Conservation (phyloP, 2,329 filamentous ascomycete species). For the Chrysosporium queenslandicum region DNA sequence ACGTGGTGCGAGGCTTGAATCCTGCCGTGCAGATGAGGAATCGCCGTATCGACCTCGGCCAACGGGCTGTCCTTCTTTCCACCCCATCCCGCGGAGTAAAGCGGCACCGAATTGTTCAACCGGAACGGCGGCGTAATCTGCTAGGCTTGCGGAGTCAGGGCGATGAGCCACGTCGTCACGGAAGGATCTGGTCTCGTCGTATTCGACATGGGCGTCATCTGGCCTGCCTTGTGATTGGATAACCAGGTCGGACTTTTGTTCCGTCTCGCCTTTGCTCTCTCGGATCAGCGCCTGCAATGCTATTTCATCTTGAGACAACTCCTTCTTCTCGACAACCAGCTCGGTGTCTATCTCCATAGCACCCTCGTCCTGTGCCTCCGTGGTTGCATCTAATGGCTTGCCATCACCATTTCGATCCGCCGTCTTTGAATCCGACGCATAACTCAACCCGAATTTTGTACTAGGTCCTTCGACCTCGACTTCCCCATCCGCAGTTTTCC, state of each 20-base stretch:
- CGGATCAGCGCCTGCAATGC: constrained; percentile 60
- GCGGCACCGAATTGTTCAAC: constrained; percentile 93
- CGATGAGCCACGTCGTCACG: constrained; percentile 58
- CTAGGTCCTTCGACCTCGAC: constrained; percentile 44
- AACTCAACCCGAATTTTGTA: constrained; percentile 46
- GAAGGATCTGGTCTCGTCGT: constrained; percentile 51
- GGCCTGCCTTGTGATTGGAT: constrained; percentile 36
- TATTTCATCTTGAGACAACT: constrained; percentile 49
- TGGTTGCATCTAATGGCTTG: constrained; percentile 25
- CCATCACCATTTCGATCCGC: constrained; percentile 18
- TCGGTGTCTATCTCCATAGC: constrained; percentile 5
- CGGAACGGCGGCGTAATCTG: constrained; percentile 78
- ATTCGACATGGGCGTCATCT: constrained; percentile 21
- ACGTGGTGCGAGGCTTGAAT: constrained; percentile 50
- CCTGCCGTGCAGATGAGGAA: constrained; percentile 25
- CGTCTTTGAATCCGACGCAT: constrained; percentile 26
- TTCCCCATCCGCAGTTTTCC: constrained; percentile 24
- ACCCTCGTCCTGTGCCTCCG: constrained; percentile 27
- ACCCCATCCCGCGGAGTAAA: constrained; percentile 85
- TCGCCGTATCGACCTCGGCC: constrained; percentile 46
- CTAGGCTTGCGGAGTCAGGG: constrained; percentile 64
- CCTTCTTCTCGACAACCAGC: constrained; percentile 20
- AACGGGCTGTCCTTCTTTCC: constrained; percentile 61
- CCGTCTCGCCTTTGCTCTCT: constrained; percentile 37
- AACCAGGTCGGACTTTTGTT: constrained; percentile 40